Base-by-base conservation (phyloP, 2,329 filamentous ascomycete species). In the Colletotrichum phormii region DNA sequence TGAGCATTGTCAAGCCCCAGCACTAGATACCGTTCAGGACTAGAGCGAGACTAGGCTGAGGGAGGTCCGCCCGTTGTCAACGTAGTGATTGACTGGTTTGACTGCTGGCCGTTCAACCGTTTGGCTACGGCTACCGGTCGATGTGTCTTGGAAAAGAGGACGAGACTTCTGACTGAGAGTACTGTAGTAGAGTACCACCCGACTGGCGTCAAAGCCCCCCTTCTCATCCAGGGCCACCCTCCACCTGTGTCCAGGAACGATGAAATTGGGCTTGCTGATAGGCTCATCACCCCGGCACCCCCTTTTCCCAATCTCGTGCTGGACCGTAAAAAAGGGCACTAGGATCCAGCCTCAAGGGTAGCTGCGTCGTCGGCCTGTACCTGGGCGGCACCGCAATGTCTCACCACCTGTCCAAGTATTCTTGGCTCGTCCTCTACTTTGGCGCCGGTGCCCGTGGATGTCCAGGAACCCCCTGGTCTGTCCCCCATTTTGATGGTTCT, bases 301-400 rank as follows among this genome's bases (percentile, higher is more conserved):
- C 71, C 71, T 73, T 73, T 73, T 73, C 49, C 42, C 71, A 73
- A 73, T 73, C 57, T 73, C 67, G 62, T 59, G 68, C 67, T 64
- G 63, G 63, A 42, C 51, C 51, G 26, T 5, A 55, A 53, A 42
- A 24, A 33, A 24, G 31, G 31, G 22, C 33, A 42, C 59, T 64
- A 72, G 58, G 71, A 37, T 59, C 53, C 51, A 59, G 71, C 71
- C 67, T 62, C 71, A 22, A 72, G 71, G 62, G 71, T 73, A 72
- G 67, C 37, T 42, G 71, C 71, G 31, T 71, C 67, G 53, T 22
- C 53, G n/a, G 55, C 68, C 58, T 73, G 68, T 73, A 73, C 71
- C 54, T 71, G 24, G 68, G 67, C 67, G 71, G 67, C 51, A 72
- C 57, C 61, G 71, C 71, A 71, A 53, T 64, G 71, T 73, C 71